Conservation (phyloP, 495 filamentous ascomycete species). For the Penicillium tannophilum region DNA sequence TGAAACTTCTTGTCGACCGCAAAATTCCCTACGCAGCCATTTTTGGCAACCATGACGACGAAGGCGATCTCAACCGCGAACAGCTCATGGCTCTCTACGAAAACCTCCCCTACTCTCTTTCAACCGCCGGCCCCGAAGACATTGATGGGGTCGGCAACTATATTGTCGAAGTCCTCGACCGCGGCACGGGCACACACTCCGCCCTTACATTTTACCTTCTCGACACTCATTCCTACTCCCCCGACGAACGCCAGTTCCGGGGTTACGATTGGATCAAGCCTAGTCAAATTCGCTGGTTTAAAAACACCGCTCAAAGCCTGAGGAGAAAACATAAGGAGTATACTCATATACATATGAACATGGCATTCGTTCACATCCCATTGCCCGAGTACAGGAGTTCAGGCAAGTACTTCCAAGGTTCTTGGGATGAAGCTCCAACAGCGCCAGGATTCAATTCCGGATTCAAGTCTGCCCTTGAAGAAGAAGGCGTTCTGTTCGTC, state of each 20-base stretch:
- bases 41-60: conserved; percentile 97
- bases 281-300: conserved; percentile 94
- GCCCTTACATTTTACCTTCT: conserved; percentile 92
- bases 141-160: conserved; percentile 95
- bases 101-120: conserved; percentile 85
- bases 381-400: conserved; percentile 77
- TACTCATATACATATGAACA: conserved; percentile 87
- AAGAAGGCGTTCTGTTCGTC: conserved; percentile 81
- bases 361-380: conserved; percentile 97
- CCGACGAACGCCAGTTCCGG: conserved; percentile 78
- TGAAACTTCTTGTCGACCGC: conserved; percentile 79
- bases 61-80: conserved; percentile 74
- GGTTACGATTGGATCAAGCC: conserved; percentile 98
- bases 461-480: conserved; percentile 83
- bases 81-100: conserved; percentile 84
- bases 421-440: conserved; percentile 75
- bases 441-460: conserved; percentile 86
- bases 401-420: conserved; percentile 58
- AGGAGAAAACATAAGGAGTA: conserved; percentile 77
- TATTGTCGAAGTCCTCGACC: conserved; percentile 84
- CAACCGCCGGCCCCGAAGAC: conserved; percentile 74
- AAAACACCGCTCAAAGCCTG: conserved; percentile 66
- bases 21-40: conserved; percentile 92
- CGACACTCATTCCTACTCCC: conserved; percentile 90
- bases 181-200: conserved; percentile 75